Evolutionary conservation across 208 protist genomes (phyloP).

Genomic region (Leishmania guyanensis): DNA sequence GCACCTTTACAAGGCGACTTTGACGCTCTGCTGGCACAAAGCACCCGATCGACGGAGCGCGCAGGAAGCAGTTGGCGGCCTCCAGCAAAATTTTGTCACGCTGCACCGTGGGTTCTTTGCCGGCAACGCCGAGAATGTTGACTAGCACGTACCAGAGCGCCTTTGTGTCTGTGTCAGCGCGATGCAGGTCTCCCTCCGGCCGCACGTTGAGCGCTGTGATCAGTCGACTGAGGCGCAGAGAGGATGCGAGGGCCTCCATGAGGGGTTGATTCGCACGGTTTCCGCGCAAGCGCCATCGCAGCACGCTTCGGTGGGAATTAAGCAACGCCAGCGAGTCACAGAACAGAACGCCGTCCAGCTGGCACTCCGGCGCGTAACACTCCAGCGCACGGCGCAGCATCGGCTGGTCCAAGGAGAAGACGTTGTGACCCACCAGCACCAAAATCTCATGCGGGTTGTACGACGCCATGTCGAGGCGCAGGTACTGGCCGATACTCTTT

Average conservation of each 20-base stretch:
- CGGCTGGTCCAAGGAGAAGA: slow-evolving; percentile 85
- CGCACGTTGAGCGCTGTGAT: slow-evolving; percentile 66
- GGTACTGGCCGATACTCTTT: slow-evolving; percentile 57
- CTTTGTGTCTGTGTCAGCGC: slow-evolving; percentile 84
- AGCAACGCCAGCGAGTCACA: slow-evolving; percentile 82
- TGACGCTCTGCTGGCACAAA: slow-evolving; percentile 65
- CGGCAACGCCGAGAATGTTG: slow-evolving; percentile 44
- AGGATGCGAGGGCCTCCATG: slow-evolving; percentile 61
- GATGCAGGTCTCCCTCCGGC: slow-evolving; percentile 74
- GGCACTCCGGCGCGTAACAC: slow-evolving; percentile 29
- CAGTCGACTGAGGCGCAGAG: slow-evolving; percentile 67
- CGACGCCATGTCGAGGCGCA: slow-evolving; percentile 54
- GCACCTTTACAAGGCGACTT: slow-evolving; percentile 37
- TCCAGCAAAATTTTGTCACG: slow-evolving; percentile 50
- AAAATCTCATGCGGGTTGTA: slow-evolving; percentile 58
- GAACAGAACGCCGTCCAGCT: slow-evolving; percentile 73
- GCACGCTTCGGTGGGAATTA: slow-evolving; percentile 6
- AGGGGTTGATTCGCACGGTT: slow-evolving; percentile 35
- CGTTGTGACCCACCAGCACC: slow-evolving; percentile 85
- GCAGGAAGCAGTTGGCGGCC: slow-evolving; percentile 59
- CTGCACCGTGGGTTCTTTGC: slow-evolving; percentile 42
- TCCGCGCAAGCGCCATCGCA: slow-evolving; percentile 5
- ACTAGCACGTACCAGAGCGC: slow-evolving; percentile 87
- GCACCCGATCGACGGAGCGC: slow-evolving; percentile 61
- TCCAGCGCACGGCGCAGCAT: slow-evolving; percentile 76